Conservation (phyloP, 2,329 filamentous ascomycete species). For the Xylariaceae sp. region DNA sequence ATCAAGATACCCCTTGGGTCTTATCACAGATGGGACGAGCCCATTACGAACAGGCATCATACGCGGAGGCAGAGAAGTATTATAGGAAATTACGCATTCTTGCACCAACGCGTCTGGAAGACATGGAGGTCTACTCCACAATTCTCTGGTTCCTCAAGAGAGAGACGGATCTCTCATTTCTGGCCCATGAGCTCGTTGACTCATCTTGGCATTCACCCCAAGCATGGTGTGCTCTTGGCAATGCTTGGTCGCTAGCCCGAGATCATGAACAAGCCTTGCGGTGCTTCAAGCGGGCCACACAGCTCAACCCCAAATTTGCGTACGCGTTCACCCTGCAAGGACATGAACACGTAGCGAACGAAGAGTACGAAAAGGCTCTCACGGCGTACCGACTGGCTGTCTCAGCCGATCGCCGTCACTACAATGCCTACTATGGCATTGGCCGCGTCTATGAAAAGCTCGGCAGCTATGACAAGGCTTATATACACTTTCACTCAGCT, state of each 20-base stretch:
- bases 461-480: slow-evolving; percentile 85
- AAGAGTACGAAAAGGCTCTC: slow-evolving; percentile 94
- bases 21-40: slow-evolving; percentile 86
- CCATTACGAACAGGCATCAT: slow-evolving; percentile 85
- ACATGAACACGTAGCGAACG: slow-evolving; percentile 91
- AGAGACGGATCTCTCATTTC: slow-evolving; percentile 84
- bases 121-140: slow-evolving; percentile 98
- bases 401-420: slow-evolving; percentile 81
- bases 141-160: slow-evolving; percentile 98
- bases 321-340: slow-evolving; percentile 96
- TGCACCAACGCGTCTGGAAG: slow-evolving; percentile 77
- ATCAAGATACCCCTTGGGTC: slow-evolving; percentile 91
- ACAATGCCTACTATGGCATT: slow-evolving; percentile 97
- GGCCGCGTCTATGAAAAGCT: slow-evolving; percentile 82
- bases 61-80: slow-evolving; percentile 79
- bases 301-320: slow-evolving; percentile 83
- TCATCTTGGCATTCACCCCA: slow-evolving; percentile 84
- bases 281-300: slow-evolving; percentile 92
- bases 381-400: slow-evolving; percentile 83
- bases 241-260: slow-evolving; percentile 86
- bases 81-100: slow-evolving; percentile 76
- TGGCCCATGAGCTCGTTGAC: slow-evolving; percentile 87
- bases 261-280: slow-evolving; percentile 93
- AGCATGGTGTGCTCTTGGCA: slow-evolving; percentile 93
- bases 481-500: slow-evolving; percentile 85